Conservation (phyloP, 1,284 basidiomycete species). For the Ganoderma sinense region DNA sequence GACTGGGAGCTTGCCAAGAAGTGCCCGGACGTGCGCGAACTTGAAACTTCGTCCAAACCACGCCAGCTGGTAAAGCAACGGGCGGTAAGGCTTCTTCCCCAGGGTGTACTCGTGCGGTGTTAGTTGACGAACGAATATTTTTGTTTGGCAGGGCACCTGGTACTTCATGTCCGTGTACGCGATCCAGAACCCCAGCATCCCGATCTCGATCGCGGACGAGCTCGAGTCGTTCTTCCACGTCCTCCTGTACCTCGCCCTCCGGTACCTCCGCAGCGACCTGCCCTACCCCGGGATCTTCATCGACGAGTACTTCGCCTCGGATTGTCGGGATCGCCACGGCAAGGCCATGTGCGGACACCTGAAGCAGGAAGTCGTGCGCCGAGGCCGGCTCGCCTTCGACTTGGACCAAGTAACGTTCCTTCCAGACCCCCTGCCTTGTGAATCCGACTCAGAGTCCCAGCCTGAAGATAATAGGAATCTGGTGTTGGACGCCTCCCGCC, state of each 20-base stretch:
- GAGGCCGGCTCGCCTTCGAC: background rate
- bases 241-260: background rate
- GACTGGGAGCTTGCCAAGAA: constrained; percentile 23
- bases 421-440: background rate
- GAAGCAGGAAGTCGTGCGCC: background rate
- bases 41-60: too few species aligned
- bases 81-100: background rate
- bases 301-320: background rate
- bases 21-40: background rate
- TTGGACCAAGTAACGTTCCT: background rate
- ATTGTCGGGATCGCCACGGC: background rate
- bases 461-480: background rate
- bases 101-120: background rate
- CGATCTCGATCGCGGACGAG: background rate
- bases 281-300: background rate
- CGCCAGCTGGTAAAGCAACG: constrained; percentile 8
- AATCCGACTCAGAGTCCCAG: background rate
- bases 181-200: background rate
- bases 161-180: constrained; percentile 19
- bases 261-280: background rate
- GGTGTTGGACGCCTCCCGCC: background rate
- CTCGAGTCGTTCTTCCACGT: background rate
- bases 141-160: constrained; percentile 20
- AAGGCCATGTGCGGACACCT: background rate
- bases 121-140: background rate